Conservation (phyloP, 179 eudicot species). For the Actinidia polygama region DNA sequence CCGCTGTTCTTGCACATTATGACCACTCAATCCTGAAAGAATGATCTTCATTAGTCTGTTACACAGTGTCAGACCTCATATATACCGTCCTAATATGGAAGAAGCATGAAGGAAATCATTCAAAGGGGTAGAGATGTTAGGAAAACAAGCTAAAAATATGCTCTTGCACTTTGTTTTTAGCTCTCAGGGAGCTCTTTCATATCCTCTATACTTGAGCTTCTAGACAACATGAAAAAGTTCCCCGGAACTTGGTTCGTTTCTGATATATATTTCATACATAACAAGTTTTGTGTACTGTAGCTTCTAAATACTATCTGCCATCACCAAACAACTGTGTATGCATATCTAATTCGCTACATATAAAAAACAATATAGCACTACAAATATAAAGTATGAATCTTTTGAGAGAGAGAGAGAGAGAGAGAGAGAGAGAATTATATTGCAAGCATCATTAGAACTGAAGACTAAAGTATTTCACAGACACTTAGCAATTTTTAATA, state of each 20-base stretch:
- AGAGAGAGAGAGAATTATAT: constrained; percentile 1
- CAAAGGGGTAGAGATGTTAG: not conserved
- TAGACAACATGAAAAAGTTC: not conserved
- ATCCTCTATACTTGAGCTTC: not conserved
- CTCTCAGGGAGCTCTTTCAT: not conserved
- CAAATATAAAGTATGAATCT: not conserved
- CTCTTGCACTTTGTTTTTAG: not conserved
- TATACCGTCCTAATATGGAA: not conserved
- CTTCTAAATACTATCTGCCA: not conserved
- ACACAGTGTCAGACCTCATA: not conserved
- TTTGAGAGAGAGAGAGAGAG: not conserved
- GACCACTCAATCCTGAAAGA: constrained; percentile 53
- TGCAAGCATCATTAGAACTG: not conserved
- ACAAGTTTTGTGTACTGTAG: not conserved
- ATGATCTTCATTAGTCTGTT: constrained; percentile 11
- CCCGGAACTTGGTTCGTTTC: not conserved
- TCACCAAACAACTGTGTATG: not conserved
- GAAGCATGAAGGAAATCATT: constrained; percentile 5
- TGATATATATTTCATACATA: not conserved
- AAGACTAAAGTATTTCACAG: not conserved
- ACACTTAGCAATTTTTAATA: no score
- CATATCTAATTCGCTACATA: not conserved
- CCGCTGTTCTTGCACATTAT: constrained; percentile 47
- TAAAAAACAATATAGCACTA: not conserved
- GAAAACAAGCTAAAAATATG: not conserved